Evolutionary conservation across 73 alveolate species (phyloP), one percentile per base, ranked within the genome.

Genomic region (Symbiodinium natans): DNA sequence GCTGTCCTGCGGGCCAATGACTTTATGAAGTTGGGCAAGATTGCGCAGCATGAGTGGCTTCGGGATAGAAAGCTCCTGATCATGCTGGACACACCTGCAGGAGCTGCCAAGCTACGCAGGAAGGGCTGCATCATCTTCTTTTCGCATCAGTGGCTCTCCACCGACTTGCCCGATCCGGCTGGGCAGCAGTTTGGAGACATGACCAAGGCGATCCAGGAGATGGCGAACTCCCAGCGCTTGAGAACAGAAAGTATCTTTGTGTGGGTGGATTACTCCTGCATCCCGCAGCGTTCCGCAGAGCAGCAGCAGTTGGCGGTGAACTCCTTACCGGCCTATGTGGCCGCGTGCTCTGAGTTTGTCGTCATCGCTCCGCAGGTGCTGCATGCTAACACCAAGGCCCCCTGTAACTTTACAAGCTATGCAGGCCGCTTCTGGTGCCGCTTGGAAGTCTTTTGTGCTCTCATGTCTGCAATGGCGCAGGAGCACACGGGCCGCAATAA

Each of bases 371-470:
- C 93, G 9, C 38, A 41, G 41, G 93, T 52, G 83, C 36, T 41
- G 23, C 93, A 86, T 39, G 7, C 39, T 13, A 63, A 86, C 54
- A 52, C 59, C 36, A 13, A 23, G n/a, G 93, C 33, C 38, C 23
- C 41, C 23, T 52, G 93, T 63, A 54, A 86, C 56, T 86, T 86
- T 63, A 31, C 63, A 29, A 86, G 93, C 54, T 86, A 86, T 39
- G n/a, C 93, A 38, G n/a, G 73, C n/a, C 82, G 93, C 36, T 86
- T 86, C 27, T 86, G 93, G 93, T 86, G 93, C 74, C 46, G 93
- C 4, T 48, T 86, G 83, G 93, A 86, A 83, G 93, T 56, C 63
- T 86, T 86, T 17, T 86, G 93, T 54, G 93, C 93, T 6, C 33
- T 46, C n/a, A 86, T 86, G 93, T 34, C 93, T 31, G 71, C 93